phyloP scores from a whole-genome alignment of 768 basidiomycete species.

The Lactarius pseudohatsudake region DNA sequence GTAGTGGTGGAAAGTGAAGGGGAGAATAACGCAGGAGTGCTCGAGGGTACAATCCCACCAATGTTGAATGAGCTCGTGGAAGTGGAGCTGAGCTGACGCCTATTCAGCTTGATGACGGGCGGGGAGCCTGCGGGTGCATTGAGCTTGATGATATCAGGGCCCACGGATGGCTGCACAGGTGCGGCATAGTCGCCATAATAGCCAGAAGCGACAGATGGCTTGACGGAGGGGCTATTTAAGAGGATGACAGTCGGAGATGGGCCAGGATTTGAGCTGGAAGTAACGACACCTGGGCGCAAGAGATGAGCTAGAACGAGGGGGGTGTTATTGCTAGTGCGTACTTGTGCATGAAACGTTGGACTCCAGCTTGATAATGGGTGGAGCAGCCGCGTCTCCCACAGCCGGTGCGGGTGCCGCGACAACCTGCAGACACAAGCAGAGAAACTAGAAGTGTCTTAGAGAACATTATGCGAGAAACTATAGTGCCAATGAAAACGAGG shows the following conservation, averaged over 20 bases:
- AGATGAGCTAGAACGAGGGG: slow-evolving; percentile 7
- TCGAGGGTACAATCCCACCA: slow-evolving; percentile 21
- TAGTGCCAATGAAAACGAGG: neutral
- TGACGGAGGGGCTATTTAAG: slow-evolving; percentile 20
- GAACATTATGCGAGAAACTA: slow-evolving; percentile 13
- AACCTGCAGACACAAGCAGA: slow-evolving; percentile 13
- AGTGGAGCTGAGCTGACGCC: slow-evolving; percentile 17
- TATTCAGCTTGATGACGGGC: slow-evolving; percentile 23
- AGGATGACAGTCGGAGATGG: slow-evolving; percentile 21
- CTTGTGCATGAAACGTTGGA: slow-evolving; percentile 16
- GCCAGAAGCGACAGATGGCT: neutral
- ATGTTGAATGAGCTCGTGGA: slow-evolving; percentile 14
- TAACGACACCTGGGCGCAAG: neutral
- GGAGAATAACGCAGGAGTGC: neutral
- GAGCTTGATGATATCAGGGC: slow-evolving; percentile 24
- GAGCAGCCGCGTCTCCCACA: neutral
- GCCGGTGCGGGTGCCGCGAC: slow-evolving; percentile 23
- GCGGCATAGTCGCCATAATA: neutral
- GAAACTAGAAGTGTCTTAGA: slow-evolving; percentile 11
- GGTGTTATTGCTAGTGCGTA: neutral
- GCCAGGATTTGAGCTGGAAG: neutral
- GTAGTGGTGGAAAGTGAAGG: neutral
- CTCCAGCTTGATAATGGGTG: slow-evolving; percentile 11
- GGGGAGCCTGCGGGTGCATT: slow-evolving; percentile 8
- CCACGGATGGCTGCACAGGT: neutral